phyloP scores from a whole-genome alignment of 306 rosid species.

The Rosa rugosa region DNA sequence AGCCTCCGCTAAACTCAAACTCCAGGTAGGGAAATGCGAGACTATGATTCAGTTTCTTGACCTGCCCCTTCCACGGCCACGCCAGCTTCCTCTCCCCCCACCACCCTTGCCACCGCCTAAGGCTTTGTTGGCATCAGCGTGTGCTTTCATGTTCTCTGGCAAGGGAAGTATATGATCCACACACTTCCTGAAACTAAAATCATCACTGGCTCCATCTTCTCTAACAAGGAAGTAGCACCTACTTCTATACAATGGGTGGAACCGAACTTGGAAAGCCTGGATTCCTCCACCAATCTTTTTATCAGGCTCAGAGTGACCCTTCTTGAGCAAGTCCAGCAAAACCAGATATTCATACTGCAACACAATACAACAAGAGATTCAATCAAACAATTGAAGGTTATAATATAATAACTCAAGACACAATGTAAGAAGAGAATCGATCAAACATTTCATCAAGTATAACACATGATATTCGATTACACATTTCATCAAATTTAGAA shows the following conservation, averaged over 20 bases:
- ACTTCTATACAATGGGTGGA: constrained; percentile 72
- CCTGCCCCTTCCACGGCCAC: constrained; percentile 58
- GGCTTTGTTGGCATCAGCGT: constrained; percentile 47
- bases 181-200: constrained; percentile 91
- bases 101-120: constrained; percentile 63
- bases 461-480: background rate
- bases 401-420: background rate
- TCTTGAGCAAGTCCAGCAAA: constrained; percentile 69
- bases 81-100: constrained; percentile 56
- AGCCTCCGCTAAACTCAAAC: background rate
- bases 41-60: constrained; percentile 47
- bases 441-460: background rate
- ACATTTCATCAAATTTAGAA: background rate
- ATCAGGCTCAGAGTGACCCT: constrained; percentile 65
- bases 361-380: constrained; percentile 21
- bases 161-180: constrained; percentile 73
- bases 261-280: constrained; percentile 58
- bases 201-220: constrained; percentile 62
- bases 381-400: background rate
- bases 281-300: constrained; percentile 60
- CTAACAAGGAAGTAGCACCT: constrained; percentile 80
- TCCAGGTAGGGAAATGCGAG: constrained; percentile 4
- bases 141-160: constrained; percentile 69
- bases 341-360: constrained; percentile 69
- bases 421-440: background rate